These are phyloP conservation scores for Solanum chacoense DNA, from an alignment of 305 asterid species.

Conservation along the genomic window DNA sequence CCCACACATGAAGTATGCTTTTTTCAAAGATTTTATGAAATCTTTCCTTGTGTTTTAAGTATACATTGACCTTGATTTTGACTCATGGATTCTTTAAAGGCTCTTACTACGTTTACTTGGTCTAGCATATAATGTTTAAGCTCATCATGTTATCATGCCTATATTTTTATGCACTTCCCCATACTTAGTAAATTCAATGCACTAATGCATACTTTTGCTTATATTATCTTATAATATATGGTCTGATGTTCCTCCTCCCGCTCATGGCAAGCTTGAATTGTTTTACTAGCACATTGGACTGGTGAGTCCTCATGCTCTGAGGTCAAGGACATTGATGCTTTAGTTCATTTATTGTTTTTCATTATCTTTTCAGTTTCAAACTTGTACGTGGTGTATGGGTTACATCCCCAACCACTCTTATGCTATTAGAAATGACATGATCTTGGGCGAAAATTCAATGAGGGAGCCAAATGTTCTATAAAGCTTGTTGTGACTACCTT, in stretches of 20 bases:
- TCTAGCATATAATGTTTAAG: neutral
- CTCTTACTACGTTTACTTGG: neutral
- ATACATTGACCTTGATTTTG: neutral
- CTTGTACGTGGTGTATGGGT: neutral
- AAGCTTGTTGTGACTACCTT: neutral
- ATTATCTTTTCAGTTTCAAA: neutral
- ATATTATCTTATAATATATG: neutral
- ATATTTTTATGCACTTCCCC: neutral
- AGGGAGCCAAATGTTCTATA: neutral
- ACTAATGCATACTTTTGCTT: neutral
- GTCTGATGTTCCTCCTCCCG: neutral
- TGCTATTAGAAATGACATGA: neutral
- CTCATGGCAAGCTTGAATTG: neutral
- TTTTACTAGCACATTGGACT: neutral
- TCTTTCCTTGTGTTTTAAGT: neutral
- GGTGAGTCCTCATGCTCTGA: neutral
- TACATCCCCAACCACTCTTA: neutral
- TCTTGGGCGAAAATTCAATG: neutral
- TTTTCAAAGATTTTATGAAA: neutral
- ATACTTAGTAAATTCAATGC: neutral
- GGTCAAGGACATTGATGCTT: neutral
- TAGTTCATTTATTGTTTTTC: neutral
- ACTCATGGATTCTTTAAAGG: neutral
- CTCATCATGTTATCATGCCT: neutral
- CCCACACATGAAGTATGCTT: neutral